A percentile compares a stretch with the other conserved stretches of the same genome.
Conservation (phyloP, 768 basidiomycete species). For the Collybia mongolica region DNA sequence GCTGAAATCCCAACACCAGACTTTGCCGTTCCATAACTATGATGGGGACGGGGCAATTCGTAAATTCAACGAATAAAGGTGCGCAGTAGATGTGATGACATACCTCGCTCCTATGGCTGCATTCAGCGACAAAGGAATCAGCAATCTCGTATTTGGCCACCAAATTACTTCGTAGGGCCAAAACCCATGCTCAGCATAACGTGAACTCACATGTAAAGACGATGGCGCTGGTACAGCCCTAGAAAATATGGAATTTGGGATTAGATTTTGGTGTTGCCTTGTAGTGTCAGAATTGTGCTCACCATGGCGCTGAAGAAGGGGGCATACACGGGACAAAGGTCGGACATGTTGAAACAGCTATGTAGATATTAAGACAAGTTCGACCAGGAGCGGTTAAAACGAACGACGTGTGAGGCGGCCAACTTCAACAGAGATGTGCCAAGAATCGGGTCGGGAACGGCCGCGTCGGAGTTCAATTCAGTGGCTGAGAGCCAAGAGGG, state of each 20-base stretch:
- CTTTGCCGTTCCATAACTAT: slow-evolving; percentile 97
- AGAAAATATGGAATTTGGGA: slow-evolving; percentile 8
- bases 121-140: slow-evolving; percentile 2
- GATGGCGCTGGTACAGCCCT: slow-evolving; percentile 97
- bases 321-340: slow-evolving; percentile 91
- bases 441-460: slow-evolving; percentile 5
- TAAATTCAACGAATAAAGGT: not conserved
- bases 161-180: not conserved
- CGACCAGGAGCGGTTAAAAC: slow-evolving; percentile 7
- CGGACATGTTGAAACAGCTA: slow-evolving; percentile 51
- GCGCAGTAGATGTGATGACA: slow-evolving; percentile 19
- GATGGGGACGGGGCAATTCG: slow-evolving; percentile 9
- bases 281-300: slow-evolving; percentile 23
- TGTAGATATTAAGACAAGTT: slow-evolving; percentile 10
- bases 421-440: slow-evolving; percentile 12
- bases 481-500: slow-evolving; percentile 2
- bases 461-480: slow-evolving; percentile 12
- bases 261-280: not conserved
- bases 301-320: slow-evolving; percentile 99
- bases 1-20: slow-evolving; percentile 97
- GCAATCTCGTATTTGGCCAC: slow-evolving; percentile 3
- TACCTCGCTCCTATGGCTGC: slow-evolving; percentile 86
- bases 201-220: slow-evolving; percentile 89
- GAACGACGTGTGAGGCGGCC: slow-evolving; percentile 13
- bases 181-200: not conserved